A percentile compares a stretch with the other conserved stretches of the same genome.
These are phyloP conservation scores for Sequoia sempervirens DNA, from an alignment of 75 land plant genomes.

Conservation along the genomic window DNA sequence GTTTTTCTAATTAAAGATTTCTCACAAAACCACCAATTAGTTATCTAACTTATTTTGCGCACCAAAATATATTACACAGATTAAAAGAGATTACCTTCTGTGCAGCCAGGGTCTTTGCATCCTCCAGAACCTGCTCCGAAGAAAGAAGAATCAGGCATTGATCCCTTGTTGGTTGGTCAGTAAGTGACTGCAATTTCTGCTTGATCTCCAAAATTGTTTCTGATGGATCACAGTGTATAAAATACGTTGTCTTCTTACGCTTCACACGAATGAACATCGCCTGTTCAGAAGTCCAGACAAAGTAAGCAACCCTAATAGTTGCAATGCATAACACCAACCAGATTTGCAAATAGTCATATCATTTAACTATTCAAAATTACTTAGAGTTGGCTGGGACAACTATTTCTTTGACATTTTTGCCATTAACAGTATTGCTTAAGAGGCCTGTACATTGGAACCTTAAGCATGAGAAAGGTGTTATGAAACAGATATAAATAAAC, in stretches of 20 bases:
- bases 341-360: neutral
- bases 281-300: conserved; percentile 21
- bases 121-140: conserved; percentile 58
- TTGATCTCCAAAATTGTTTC: conserved; percentile 81
- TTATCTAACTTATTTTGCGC: neutral
- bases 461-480: neutral
- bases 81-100: conserved; percentile 60
- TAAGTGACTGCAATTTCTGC: conserved; percentile 72
- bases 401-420: neutral
- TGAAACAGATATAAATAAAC: neutral
- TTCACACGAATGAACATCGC: conserved; percentile 97
- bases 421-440: neutral
- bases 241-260: conserved; percentile 92
- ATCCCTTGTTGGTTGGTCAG: conserved; percentile 60
- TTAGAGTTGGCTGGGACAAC: neutral
- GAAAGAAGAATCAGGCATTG: conserved; percentile 69
- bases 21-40: neutral
- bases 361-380: neutral
- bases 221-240: conserved; percentile 87
- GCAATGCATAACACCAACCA: neutral
- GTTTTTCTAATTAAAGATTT: neutral
- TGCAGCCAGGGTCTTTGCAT: conserved; percentile 84
- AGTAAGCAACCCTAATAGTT: neutral
- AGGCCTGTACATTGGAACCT: neutral
- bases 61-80: neutral